Conservation (phyloP, 2,329 filamentous ascomycete species). For the Sclerotiophoma versabilis region DNA sequence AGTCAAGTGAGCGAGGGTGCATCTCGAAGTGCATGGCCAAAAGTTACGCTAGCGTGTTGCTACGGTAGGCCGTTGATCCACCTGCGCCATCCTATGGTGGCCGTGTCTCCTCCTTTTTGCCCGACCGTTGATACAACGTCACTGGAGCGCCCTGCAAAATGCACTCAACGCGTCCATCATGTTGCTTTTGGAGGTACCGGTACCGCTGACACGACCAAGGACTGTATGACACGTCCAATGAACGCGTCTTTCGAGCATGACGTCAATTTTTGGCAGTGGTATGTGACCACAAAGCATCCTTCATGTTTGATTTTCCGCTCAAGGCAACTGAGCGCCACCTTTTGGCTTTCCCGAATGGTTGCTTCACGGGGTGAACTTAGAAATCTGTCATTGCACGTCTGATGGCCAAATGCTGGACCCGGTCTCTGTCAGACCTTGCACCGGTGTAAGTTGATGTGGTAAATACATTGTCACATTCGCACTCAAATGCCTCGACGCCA, state of each 20-base stretch:
- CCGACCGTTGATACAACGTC: not conserved
- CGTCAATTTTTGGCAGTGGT: conserved; percentile 6
- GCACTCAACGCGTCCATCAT: conserved; percentile 7
- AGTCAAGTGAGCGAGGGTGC: conserved; percentile 17
- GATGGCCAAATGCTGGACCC: too few relatives aligned
- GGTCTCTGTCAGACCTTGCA: too few relatives aligned
- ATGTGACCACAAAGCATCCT: too few relatives aligned
- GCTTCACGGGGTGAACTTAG: too few relatives aligned
- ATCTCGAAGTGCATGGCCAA: conserved; percentile 19
- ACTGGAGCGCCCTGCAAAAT: not conserved
- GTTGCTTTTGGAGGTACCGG: not conserved
- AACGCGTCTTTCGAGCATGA: conserved; percentile 13
- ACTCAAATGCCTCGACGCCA: too few relatives aligned
- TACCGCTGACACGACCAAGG: too few relatives aligned
- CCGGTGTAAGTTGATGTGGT: too few relatives aligned
- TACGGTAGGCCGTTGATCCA: conserved; percentile 14
- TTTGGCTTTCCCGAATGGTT: too few relatives aligned
- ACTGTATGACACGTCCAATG: not conserved
- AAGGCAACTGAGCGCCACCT: too few relatives aligned
- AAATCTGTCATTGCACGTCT: too few relatives aligned
- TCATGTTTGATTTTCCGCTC: too few relatives aligned
- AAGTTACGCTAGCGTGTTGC: conserved; percentile 16
- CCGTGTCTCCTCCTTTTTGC: conserved; percentile 10
- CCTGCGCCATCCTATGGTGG: conserved; percentile 5
- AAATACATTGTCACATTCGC: too few relatives aligned